Evolutionary conservation across 345 rosid genomes (phyloP).

Genomic region (Turritis glabra): DNA sequence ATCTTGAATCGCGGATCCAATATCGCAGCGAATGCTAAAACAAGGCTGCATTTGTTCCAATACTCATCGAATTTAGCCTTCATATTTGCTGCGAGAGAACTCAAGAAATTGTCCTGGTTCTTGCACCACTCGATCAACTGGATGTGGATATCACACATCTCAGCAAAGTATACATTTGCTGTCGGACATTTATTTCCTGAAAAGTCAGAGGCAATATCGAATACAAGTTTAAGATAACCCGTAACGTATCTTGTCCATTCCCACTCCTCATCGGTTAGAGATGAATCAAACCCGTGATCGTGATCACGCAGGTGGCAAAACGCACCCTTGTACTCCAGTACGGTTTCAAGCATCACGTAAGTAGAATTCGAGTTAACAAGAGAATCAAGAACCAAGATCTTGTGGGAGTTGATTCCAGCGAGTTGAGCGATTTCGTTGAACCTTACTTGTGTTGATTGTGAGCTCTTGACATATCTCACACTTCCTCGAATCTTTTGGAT

Average conservation of each 20-base stretch:
- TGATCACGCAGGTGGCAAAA: constrained; percentile 67
- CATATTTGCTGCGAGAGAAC: constrained; percentile 71
- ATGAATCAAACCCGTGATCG: constrained; percentile 52
- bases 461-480: constrained; percentile 76
- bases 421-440: constrained; percentile 71
- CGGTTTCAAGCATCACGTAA: constrained; percentile 74
- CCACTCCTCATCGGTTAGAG: constrained; percentile 79
- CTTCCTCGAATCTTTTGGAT: constrained; percentile 73
- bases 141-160: constrained; percentile 82
- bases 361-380: constrained; percentile 74
- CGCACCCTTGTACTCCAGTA: constrained; percentile 61
- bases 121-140: constrained; percentile 91
- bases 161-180: constrained; percentile 84
- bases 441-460: constrained; percentile 60
- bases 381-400: constrained; percentile 62
- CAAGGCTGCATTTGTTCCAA: constrained; percentile 91
- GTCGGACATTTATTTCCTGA: constrained; percentile 65
- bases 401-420: constrained; percentile 59
- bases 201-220: constrained; percentile 61
- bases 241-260: constrained; percentile 64
- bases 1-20: constrained; percentile 94
- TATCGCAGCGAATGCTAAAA: constrained; percentile 83
- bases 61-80: constrained; percentile 76
- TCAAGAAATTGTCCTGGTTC: constrained; percentile 63
- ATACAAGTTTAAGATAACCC: constrained; percentile 58